Evolutionary conservation across 805 yeast genomes (phyloP).

Genomic region (Kodamaea jinghongensis): DNA sequence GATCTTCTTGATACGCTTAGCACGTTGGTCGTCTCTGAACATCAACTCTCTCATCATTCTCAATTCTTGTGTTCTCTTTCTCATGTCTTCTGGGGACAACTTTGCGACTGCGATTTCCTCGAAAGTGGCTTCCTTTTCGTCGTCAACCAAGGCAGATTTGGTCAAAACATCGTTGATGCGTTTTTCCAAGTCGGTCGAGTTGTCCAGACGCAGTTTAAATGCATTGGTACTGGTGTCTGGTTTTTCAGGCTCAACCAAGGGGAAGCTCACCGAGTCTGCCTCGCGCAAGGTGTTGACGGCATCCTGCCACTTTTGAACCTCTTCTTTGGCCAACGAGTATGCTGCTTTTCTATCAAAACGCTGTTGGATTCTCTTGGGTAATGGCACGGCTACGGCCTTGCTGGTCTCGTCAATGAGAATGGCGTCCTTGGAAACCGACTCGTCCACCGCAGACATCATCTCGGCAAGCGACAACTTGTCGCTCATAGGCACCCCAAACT

Average conservation of each 20-base stretch:
- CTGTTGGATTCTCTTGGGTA: constrained; percentile 82
- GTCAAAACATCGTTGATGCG: constrained; percentile 59
- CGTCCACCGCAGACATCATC: constrained; percentile 67
- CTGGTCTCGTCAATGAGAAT: constrained; percentile 45
- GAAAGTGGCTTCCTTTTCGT: constrained; percentile 74
- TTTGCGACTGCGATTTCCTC: constrained; percentile 84
- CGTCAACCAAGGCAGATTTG: constrained; percentile 68
- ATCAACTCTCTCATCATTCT: constrained; percentile 91
- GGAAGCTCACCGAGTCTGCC: constrained; percentile 83
- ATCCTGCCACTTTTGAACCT: constrained; percentile 86
- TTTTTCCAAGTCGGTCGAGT: constrained; percentile 61
- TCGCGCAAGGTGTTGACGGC: constrained; percentile 72
- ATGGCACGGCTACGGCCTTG: constrained; percentile 69
- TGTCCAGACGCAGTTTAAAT: constrained; percentile 28
- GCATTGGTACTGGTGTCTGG: constrained; percentile 53
- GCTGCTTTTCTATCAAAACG: constrained; percentile 88
- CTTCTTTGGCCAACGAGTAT: constrained; percentile 81
- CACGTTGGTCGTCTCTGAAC: constrained; percentile 92
- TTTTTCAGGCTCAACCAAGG: constrained; percentile 47
- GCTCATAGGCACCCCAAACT: constrained; percentile 65
- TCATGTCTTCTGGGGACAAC: constrained; percentile 75
- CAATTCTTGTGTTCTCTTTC: constrained; percentile 73
- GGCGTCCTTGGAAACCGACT: constrained; percentile 46
- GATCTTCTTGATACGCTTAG: constrained; percentile 89
- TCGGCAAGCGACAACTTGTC: constrained; percentile 61